These are phyloP conservation scores for Cylindrodendrum hubeiense DNA, from an alignment of 2,329 filamentous ascomycete species.

Conservation along the genomic window DNA sequence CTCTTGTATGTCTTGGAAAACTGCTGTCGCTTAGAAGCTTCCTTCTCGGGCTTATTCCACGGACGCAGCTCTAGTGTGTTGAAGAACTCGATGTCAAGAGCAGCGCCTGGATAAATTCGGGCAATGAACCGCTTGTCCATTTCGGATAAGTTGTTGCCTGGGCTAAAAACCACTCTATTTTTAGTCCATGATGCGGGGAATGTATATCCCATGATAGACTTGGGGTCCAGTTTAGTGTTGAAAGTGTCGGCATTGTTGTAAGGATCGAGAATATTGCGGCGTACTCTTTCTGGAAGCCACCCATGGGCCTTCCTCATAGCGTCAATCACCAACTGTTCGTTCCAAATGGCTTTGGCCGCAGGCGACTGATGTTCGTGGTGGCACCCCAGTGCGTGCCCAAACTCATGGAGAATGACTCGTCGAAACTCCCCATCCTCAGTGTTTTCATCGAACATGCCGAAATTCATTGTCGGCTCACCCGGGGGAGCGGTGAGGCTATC, in stretches of 20 bases:
- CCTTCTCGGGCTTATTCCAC: constrained; percentile 10
- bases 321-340: constrained; percentile 1
- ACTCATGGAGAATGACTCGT: constrained; percentile 19
- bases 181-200: too few species aligned
- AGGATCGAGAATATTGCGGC: constrained; percentile 19
- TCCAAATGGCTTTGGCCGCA: constrained; percentile 18
- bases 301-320: too few species aligned
- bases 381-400: constrained; percentile 23
- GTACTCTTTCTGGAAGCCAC: neutral
- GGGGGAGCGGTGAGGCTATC: neutral
- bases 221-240: too few species aligned
- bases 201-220: constrained; percentile 45
- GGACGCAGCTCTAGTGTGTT: constrained; percentile 29
- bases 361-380: constrained; percentile 24
- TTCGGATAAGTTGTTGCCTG: constrained; percentile 35
- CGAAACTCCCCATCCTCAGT: neutral
- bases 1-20: constrained; percentile 15
- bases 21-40: constrained; percentile 4
- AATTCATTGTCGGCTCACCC: constrained; percentile 12
- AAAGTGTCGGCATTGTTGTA: constrained; percentile 6
- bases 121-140: constrained; percentile 37
- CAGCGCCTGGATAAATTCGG: constrained; percentile 27
- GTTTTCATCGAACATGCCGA: constrained; percentile 7
- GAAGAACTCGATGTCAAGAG: constrained; percentile 21
- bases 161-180: too few species aligned